Evolutionary conservation across 371 early-diverging fungal species (phyloP), one percentile per base, ranked within the genome.

Genomic region (Mortierella sp.): DNA sequence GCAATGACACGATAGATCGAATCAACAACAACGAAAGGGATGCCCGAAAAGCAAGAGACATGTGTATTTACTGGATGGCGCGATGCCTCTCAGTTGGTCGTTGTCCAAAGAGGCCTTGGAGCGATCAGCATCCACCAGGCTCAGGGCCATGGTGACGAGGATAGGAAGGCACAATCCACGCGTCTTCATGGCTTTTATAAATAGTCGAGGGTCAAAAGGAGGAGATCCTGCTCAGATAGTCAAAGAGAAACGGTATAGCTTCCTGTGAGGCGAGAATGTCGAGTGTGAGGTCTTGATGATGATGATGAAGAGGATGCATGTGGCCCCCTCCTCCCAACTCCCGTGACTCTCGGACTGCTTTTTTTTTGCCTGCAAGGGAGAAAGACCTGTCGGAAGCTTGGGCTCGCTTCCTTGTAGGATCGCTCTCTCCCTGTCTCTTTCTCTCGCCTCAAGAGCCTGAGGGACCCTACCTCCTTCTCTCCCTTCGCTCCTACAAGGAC

Each of bases 61-160:
- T 7, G 47, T n/a, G n/a, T 37, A 51, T 70, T 3, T 72, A 77
- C 77, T 72, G 0, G 77, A 77, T 16, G 72, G 65, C 4, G 77
- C 68, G 1, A 77, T 65, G 43, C 77, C 77, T 44, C 68, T 60
- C 21, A 59, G 62, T 26, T 45, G 37, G 30, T 50, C 52, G 56
- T 55, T 48, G 52, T 60, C 28, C n/a, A 43, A 28, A 23, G 43
- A 16, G 19, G 53, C 28, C 9, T 37, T 37, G 37, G 37, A 9
- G 9, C 37, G 37, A 16, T 71, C 26, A 19, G 64, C 71, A 14
- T 64, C 51, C 18, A 57, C 65, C 23, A 76, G 29, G 62, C 30
- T 25, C 14, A 72, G 21, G 15, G 68, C 69, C 25, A 77, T 30
- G 28, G 69, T 44, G 55, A 62, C 59, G 63, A 72, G 47, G 43